A percentile compares a stretch with the other conserved stretches of the same genome.
These are phyloP conservation scores for Colletotrichum godetiae DNA, from an alignment of 2,329 filamentous ascomycete species.

Conservation along the genomic window DNA sequence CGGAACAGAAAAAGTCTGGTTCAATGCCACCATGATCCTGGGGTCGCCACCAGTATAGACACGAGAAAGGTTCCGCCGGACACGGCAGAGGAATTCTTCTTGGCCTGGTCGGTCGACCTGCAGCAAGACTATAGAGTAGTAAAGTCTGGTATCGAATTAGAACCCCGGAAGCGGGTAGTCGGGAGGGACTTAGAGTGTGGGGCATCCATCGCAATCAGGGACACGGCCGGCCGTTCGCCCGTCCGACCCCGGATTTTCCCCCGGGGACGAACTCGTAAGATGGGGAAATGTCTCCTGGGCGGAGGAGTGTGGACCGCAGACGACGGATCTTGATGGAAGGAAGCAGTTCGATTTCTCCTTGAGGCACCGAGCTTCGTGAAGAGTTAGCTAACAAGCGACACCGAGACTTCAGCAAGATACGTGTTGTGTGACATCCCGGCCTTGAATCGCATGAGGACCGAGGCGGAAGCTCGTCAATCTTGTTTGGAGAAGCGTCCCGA, in stretches of 20 bases:
- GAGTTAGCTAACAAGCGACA: not conserved
- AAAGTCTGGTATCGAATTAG: slow-evolving; percentile 27
- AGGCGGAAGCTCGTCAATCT: slow-evolving; percentile 2
- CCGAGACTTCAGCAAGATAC: not conserved
- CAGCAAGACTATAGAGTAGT: not conserved
- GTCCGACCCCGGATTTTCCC: slow-evolving; percentile 15
- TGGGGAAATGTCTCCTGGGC: not conserved
- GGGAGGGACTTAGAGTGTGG: slow-evolving; percentile 10
- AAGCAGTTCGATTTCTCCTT: too few species aligned
- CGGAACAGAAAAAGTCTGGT: slow-evolving; percentile 8
- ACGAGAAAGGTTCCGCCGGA: slow-evolving; percentile 16
- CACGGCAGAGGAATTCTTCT: slow-evolving; percentile 20
- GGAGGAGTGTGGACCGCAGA: too few species aligned
- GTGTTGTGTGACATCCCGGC: not conserved
- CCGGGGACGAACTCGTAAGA: not conserved
- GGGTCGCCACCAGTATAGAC: not conserved
- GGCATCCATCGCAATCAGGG: not conserved
- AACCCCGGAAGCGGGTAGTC: slow-evolving; percentile 3
- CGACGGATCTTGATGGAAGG: too few species aligned
- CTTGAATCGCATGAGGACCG: not conserved
- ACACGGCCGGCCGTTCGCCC: slow-evolving; percentile 10
- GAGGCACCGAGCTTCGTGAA: too few species aligned
- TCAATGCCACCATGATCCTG: slow-evolving; percentile 20
- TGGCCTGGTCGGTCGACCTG: slow-evolving; percentile 12
- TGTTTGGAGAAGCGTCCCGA: not conserved